Evolutionary conservation across 1,284 basidiomycete genomes (phyloP), one percentile per base, ranked within the genome.

Genomic region (Megacollybia platyphylla): DNA sequence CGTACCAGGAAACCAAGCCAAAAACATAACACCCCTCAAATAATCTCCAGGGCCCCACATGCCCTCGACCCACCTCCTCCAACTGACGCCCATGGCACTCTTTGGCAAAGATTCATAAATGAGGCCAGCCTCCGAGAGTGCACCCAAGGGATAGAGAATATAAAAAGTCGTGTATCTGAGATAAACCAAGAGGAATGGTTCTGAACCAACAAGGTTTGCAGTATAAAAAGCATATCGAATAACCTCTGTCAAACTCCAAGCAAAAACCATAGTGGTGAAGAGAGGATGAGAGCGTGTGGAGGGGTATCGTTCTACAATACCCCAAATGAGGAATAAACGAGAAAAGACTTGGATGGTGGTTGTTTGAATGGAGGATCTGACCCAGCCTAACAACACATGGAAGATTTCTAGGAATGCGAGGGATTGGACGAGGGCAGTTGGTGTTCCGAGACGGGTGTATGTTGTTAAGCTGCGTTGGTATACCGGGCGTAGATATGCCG

Each of bases 201-300:
- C 67, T 43, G 46, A 45, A 5, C 72, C 74, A 37, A 87, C 53
- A 7, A 97, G 73, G 39, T 70, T 69, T 54, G 72, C 70, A 3
- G 85, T 81, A 64, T 98, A 99, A 68, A 87, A 96, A 6, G 80
- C 63, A 63, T 98, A 98, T 24, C 94, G 87, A 48, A 96, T 79
- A 42, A 91, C 76, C 61, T 99, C 94, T 34, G 92, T 91, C 45
- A 86, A 52, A 2, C 87, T 83, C 94, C 94, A 99, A 0, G 94
- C 89, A 49, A 96, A 64, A 42, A 97, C 75, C 90, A 97, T 94
- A 40, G 83, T 81, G 2, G 88, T 77, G 66, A 88, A 97, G 28
- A 91, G 63, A 2, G 94, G 87, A 56, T 78, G 84, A 4, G 68
- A 59, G 49, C 78, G 82, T 11, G 80, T 78, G 44, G 57, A 54